These are phyloP conservation scores for Rhynchospora tenuis DNA, from an alignment of 176 grass and related monocot genomes.

Conservation along the genomic window DNA sequence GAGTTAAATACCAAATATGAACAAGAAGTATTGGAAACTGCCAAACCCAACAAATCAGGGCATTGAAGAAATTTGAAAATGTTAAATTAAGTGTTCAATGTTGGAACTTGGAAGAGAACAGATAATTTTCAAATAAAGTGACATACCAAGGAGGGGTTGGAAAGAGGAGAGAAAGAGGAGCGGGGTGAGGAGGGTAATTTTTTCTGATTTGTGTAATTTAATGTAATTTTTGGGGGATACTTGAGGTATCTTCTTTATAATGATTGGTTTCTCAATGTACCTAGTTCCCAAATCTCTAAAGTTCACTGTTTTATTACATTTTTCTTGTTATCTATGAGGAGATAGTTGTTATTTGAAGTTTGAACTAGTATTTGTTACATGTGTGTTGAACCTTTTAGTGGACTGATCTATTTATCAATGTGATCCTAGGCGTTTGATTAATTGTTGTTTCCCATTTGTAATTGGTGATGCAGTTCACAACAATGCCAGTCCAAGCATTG, in stretches of 20 bases:
- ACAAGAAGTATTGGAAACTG: neutral
- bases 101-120: neutral
- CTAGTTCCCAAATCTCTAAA: neutral
- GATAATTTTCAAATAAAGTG: neutral
- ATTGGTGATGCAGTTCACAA: slow-evolving; percentile 53
- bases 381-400: neutral
- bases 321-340: neutral
- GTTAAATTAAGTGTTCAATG: neutral
- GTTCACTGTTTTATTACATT: neutral
- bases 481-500: slow-evolving; percentile 83
- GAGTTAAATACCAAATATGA: neutral
- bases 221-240: neutral
- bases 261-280: neutral
- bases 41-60: neutral
- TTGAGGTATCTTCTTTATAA: neutral
- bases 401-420: neutral
- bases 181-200: neutral
- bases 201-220: neutral
- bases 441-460: slow-evolving; percentile 18
- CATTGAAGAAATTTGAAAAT: neutral
- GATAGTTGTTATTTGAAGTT: neutral
- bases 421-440: slow-evolving; percentile 9
- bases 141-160: neutral
- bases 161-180: neutral
- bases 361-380: neutral